Base-by-base conservation (phyloP, 495 filamentous ascomycete species). In the Penicillium alfredii region DNA sequence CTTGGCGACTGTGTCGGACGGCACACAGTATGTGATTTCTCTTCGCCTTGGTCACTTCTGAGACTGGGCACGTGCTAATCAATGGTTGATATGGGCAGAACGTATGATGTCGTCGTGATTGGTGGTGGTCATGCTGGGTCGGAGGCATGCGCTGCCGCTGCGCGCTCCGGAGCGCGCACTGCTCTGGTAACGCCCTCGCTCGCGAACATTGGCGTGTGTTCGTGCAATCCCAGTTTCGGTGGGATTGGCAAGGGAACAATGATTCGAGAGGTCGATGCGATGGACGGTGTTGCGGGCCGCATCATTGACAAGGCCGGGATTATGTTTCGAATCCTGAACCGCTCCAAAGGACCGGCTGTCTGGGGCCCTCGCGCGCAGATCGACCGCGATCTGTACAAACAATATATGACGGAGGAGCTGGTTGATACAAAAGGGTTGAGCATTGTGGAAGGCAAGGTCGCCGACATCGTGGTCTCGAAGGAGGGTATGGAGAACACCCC, bases 201-300 rank as follows among this genome's bases (percentile, higher is more conserved):
- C 36, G 79, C 86, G 33, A 94, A 95, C 51, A 82, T 98, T 17
- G 92, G 92, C 22, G 84, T 90, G 13, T 97, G 93, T 64, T 96
- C 90, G 33, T 98, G 92, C 69, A 98, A 98, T 61, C 92, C 92
- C 17, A 92, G 84, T 39, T 94, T 98, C 56, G 92, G 92, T 30
- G 92, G 92, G 20, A 98, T 98, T 48, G 92, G 92, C n/a, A 98
- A 98, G 61, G 92, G 92, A 7, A 96, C 84, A 10, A 97, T 98
- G 73, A 68, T 98, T 21, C 81, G 90, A 2, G 92, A 98, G 59
- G 80, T 98, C 18, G 92, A 98, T 65, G 93, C 92, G 0, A 74
- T 98, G 48, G 92, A 98, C 57, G 92, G 92, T 2, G 73, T 98
- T 7, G 82, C 84, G 0, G 90, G 88, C 2, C 74, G 87, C 7